Conservation (phyloP, 495 filamentous ascomycete species). For the Hyaloscypha bicolor region DNA sequence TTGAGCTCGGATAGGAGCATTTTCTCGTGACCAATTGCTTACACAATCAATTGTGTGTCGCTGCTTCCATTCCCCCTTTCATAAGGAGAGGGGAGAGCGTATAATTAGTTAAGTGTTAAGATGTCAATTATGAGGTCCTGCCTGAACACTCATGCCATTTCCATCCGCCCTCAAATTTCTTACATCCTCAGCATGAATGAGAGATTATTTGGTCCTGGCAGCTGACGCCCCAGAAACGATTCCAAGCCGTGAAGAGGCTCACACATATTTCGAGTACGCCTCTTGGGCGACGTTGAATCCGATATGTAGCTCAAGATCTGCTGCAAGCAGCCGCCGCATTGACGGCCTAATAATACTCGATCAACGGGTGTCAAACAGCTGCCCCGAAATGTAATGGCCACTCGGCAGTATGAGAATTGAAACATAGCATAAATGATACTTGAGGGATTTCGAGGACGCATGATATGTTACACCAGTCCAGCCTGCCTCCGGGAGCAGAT, state of each 20-base stretch:
- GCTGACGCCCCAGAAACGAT: not conserved
- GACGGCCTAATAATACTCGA: conserved; percentile 22
- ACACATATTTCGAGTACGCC: not conserved
- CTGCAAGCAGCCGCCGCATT: conserved; percentile 23
- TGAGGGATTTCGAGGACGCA: conserved; percentile 11
- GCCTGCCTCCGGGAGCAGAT: not conserved
- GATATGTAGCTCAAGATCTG: conserved; percentile 6
- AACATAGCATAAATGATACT: conserved; percentile 21
- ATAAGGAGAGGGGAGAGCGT: not conserved
- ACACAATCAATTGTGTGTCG: not conserved
- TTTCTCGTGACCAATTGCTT: not conserved
- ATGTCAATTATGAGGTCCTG: not conserved
- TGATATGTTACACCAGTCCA: conserved; percentile 14
- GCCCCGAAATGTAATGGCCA: not conserved
- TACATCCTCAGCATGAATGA: not conserved
- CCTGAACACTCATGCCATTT: not conserved
- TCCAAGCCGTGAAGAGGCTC: not conserved
- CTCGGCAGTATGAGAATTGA: conserved; percentile 18
- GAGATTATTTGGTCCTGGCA: not conserved
- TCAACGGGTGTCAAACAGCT: conserved; percentile 21
- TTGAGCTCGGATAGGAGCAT: not conserved
- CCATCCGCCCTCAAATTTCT: not conserved
- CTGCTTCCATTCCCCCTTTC: not conserved
- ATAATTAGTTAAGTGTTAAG: not conserved
- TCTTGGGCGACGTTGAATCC: not conserved